Base-by-base conservation (phyloP, 257 asterid species). In the Capsicum pubescens region DNA sequence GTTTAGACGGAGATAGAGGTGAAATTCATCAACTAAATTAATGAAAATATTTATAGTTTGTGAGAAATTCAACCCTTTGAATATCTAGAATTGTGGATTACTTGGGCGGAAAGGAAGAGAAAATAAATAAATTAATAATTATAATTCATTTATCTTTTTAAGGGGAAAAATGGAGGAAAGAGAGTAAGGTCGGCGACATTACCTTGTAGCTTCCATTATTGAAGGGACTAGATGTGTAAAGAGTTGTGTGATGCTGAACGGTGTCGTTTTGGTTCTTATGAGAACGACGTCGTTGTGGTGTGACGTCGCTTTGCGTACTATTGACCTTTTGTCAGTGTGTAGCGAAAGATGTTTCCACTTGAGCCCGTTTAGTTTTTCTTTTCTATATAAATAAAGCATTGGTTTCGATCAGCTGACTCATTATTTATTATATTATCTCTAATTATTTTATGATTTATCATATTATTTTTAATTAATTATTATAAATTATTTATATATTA, bases 171-270 rank as follows among this genome's bases (percentile, higher is more conserved):
- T n/a, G 26, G 4, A 77, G 64, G 82, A 83, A 44, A 26, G 78
- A 78, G 80, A 70, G 79, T 14, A 57, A 58, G 69, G 82, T 83
- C 83, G 86, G 86, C 88, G 69, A 21, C 84, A 83, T 80, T 36
- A 7, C 44, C 79, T 72, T 64, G 72, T 58, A 54, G 63, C 64
- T 85, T 85, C 85, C 12, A 52, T 42, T 59, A 36, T 39, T 17
- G 76, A 32, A n/a, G 35, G 35, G 14, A 4, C 8, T 69, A 69
- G 16, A 55, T 69, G 42, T 69, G 55, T 69, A 69, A 42, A 69
- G 55, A 2, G 8, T 42, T 16, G 32, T 2, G 32, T 1, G 14
- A 0, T 16, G 8, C 8, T 14, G 16, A 68, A 69, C 78, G 32
- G 7, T 8, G 52, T 14, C 74, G 74, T 67, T 35, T 1, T 2